A percentile compares a stretch with the other conserved stretches of the same genome.
These are phyloP conservation scores for Terfezia claveryi DNA, from an alignment of 495 filamentous ascomycete genomes.

Conservation along the genomic window DNA sequence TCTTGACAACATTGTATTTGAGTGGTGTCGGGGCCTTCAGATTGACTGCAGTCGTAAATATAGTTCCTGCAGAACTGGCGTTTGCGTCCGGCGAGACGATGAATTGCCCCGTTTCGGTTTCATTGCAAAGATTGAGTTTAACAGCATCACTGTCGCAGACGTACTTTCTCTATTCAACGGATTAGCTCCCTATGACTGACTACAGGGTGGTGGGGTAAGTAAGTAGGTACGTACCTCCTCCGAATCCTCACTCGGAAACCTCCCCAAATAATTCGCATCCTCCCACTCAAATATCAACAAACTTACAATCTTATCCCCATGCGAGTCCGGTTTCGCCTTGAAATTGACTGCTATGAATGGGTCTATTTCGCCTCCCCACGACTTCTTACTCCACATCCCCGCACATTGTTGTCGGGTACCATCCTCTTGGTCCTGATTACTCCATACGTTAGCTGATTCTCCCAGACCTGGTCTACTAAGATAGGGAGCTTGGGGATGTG, in stretches of 20 bases:
- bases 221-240: conserved; percentile 11
- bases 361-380: conserved; percentile 74
- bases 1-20: conserved; percentile 63
- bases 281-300: conserved; percentile 87
- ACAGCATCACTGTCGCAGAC: conserved; percentile 56
- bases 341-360: conserved; percentile 79
- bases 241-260: conserved; percentile 19
- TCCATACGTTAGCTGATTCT: too few relatives aligned
- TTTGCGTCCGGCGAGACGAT: conserved; percentile 55
- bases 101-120: conserved; percentile 60
- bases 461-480: neutral
- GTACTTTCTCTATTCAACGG: conserved; percentile 32
- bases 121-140: conserved; percentile 43
- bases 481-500: conserved; percentile 1
- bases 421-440: conserved; percentile 43
- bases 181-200: neutral
- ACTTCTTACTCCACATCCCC: conserved; percentile 84
- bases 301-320: conserved; percentile 48
- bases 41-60: conserved; percentile 60
- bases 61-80: conserved; percentile 40
- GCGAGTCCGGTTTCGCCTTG: conserved; percentile 30
- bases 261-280: conserved; percentile 61
- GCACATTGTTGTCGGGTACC: conserved; percentile 70
- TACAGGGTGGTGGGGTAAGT: neutral
- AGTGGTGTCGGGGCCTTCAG: conserved; percentile 51